Evolutionary conservation across 371 early-diverging fungal genomes (phyloP).

Genomic region (Lichtheimia corymbifera): DNA sequence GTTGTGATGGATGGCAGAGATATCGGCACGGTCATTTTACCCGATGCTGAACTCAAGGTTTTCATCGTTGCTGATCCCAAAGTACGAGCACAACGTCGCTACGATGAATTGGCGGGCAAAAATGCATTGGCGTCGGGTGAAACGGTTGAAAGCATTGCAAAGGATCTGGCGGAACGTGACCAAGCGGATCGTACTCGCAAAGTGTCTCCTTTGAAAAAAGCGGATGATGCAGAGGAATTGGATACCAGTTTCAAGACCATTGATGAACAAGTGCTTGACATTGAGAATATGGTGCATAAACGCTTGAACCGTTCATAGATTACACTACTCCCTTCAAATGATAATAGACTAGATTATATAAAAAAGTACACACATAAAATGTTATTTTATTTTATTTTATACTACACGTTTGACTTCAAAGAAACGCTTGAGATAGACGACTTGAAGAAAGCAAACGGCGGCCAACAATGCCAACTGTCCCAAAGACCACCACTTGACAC

Average conservation of each 20-base stretch:
- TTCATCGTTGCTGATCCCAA: conserved; percentile 78
- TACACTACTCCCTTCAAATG: too few relatives aligned
- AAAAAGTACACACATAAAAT: neutral
- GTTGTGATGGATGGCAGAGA: conserved; percentile 96
- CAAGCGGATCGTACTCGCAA: conserved; percentile 73
- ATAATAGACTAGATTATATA: too few relatives aligned
- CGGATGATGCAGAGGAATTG: conserved; percentile 80
- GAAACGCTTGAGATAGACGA: conserved; percentile 73
- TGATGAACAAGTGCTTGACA: conserved; percentile 74
- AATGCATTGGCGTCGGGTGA: conserved; percentile 34
- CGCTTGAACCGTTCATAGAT: conserved; percentile 5
- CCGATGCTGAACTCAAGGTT: conserved; percentile 89
- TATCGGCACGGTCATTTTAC: conserved; percentile 88
- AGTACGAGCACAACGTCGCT: conserved; percentile 80
- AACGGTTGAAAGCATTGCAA: conserved; percentile 48
- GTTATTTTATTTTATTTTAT: conserved; percentile 29
- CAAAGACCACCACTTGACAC: conserved; percentile 82
- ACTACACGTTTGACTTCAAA: conserved; percentile 79
- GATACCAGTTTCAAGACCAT: conserved; percentile 80
- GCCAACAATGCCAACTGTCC: conserved; percentile 63
- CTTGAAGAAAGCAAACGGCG: conserved; percentile 70
- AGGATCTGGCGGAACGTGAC: conserved; percentile 75
- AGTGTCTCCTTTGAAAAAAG: conserved; percentile 79
- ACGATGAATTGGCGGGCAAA: conserved; percentile 55
- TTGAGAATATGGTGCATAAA: conserved; percentile 53